Base-by-base conservation (phyloP, 169 alveolate species). In the Plasmodium cynomolgi region DNA sequence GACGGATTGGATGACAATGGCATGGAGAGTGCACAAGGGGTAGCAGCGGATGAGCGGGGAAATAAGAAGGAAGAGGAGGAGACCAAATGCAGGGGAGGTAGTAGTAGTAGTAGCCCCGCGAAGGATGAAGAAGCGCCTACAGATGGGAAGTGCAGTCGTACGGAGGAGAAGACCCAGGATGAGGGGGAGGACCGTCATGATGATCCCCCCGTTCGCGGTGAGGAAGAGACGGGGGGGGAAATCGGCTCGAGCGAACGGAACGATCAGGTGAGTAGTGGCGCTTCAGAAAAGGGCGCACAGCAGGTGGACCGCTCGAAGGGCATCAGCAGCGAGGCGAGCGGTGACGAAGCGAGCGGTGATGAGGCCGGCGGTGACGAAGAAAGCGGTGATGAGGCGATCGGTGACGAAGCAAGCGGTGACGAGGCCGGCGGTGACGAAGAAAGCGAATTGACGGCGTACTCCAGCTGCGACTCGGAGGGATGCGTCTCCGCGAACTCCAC, bases 371-470 rank as follows among this genome's bases (percentile, higher is more conserved):
- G 37, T 9, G 33, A 44, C 2, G 29, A 62, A 41, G 73, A 68
- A 50, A 83, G 79, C 44, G 7, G 7, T 31, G 31, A 80, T 80
- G 37, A 80, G 31, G 37, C 68, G 8, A n/a, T 23, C 8, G 37
- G 44, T 17, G 56, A 39, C 2, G 23, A n/a, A 7, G 23, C n/a
- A 4, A 13, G 15, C 8, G 6, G n/a, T 29, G 77, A 68, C 13
- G 75, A 62, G 1, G 33, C 13, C 8, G 6, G 33, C 4, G n/a
- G 58, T 1, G 58, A 31, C 15, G 71, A 37, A 2, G 85, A 54
- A 0, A 62, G 80, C 58, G 47, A 77, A 31, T 26, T n/a, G 41
- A 86, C 93, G 11, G 82, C 58, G 1, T 86, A 75, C 81, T 86
- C 93, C 2, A 75, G 86, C 56, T 77, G 86, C 41, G 41, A 15